Evolutionary conservation across 345 rosid genomes (phyloP), one percentile per base, ranked within the genome.

Genomic region (Salix udensis): DNA sequence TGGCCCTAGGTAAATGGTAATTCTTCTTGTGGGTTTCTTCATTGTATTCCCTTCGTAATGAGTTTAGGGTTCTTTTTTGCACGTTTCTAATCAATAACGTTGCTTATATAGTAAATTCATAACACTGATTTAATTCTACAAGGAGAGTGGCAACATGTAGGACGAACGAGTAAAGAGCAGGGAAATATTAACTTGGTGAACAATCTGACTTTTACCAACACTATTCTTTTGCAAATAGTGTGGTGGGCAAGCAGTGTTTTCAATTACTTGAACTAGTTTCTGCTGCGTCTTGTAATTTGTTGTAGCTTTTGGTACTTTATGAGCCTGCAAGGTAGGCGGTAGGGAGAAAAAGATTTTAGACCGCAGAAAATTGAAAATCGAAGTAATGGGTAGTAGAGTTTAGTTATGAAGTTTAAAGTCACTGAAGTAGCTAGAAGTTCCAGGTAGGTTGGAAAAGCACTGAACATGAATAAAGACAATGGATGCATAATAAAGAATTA

Each of bases 381-480:
- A 68, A 58, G 50, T 1, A 26, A 72, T 65, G 2, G 11, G 71
- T 11, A 42, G 46, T 11, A 12, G 46, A 12, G 46, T 23, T 70
- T 18, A 6, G 12, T 46, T 55, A 74, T 31, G 44, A 67, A 70
- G 60, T 42, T 42, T 42, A 42, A 42, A 42, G 13, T 42, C 46
- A 10, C 46, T 31, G 44, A 67, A 70, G 68, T 36, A 31, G 5
- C 36, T 31, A 31, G 34, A 31, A 31, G 40, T 77, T 82, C 71
- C 79, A 58, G 79, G 40, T 70, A 70, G 74, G 53, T 67, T 48
- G 76, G 71, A 77, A 77, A 74, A 48, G 42, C 31, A 71, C 28
- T 2, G 37, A 42, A 30, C 71, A 42, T 46, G 7, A 30, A 40
- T 5, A 1, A 10, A n/a, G 64, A 46, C 58, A 68, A 24, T 6